phyloP scores from a whole-genome alignment of 2,329 filamentous ascomycete genomes.

The Diplodia sapinea region DNA sequence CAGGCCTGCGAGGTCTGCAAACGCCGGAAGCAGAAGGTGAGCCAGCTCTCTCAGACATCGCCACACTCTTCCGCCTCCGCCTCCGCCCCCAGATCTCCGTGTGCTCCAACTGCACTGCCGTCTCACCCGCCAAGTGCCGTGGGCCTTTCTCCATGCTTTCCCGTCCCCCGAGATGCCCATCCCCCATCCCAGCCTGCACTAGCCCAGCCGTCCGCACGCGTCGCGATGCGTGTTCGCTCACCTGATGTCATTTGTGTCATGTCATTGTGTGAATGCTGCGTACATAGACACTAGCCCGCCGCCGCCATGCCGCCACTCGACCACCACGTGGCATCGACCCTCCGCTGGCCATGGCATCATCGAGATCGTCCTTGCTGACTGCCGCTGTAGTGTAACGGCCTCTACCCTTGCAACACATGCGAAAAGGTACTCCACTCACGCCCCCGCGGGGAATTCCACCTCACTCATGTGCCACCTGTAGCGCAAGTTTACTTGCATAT shows the following conservation, averaged over 20 bases:
- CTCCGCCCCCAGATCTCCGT: conserved; percentile 9
- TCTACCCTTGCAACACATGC: conserved; percentile 64
- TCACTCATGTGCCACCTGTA: conserved; percentile 32
- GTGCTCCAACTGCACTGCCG: conserved; percentile 1
- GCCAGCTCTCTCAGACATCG: not conserved
- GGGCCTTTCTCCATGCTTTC: not conserved
- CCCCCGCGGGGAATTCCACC: not conserved
- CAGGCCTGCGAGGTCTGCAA: conserved; percentile 71
- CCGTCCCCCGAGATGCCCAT: not conserved
- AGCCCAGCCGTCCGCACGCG: not conserved
- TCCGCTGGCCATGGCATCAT: conserved; percentile 1
- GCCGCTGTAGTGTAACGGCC: conserved; percentile 61
- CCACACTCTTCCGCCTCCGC: conserved; percentile 5
- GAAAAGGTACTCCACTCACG: conserved; percentile 55
- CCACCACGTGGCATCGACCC: conserved; percentile 8
- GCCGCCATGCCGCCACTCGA: not conserved
- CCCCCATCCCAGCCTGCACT: not conserved
- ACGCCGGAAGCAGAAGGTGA: conserved; percentile 69
- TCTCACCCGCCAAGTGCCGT: conserved; percentile 8
- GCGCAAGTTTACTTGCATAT: conserved; percentile 50
- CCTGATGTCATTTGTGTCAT: conserved; percentile 10
- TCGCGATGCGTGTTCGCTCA: not conserved
- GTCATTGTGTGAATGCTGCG: conserved; percentile 6
- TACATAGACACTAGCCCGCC: not conserved
- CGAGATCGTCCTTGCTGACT: conserved; percentile 10